Conservation (phyloP, 2,329 filamentous ascomycete species). For the Zymoseptoria ardabiliae region DNA sequence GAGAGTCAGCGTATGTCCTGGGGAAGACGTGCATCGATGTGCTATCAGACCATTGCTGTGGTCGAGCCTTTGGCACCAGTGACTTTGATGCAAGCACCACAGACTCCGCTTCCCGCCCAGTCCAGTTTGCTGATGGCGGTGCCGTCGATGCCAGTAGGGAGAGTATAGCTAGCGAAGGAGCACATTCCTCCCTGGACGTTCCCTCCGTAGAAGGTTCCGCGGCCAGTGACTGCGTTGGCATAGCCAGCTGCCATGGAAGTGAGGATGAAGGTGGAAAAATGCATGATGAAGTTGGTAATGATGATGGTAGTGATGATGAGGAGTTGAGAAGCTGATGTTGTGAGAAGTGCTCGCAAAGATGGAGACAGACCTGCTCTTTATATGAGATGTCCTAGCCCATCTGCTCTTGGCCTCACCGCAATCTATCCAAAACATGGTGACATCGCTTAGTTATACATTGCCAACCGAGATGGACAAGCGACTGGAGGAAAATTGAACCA, state of each 20-base stretch:
- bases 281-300: conserved; percentile 1
- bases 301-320: not conserved
- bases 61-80: conserved; percentile 49
- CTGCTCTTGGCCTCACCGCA: not conserved
- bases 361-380: not conserved
- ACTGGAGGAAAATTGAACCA: not conserved
- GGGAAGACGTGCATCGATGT: not conserved
- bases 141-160: conserved; percentile 53
- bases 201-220: conserved; percentile 23
- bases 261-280: conserved; percentile 9
- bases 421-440: not conserved
- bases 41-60: conserved; percentile 52
- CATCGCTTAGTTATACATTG: not conserved
- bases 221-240: conserved; percentile 13
- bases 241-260: conserved; percentile 13
- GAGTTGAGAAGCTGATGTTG: too few relatives aligned
- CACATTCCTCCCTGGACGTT: conserved; percentile 50
- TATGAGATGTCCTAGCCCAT: not conserved
- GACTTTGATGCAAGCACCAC: conserved; percentile 56
- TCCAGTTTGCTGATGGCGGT: conserved; percentile 53
- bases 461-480: not conserved
- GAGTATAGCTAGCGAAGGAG: conserved; percentile 55
- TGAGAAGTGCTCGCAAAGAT: not conserved
- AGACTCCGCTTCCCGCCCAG: conserved; percentile 51
- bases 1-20: not conserved